These are phyloP conservation scores for Lachancea lanzarotensis DNA, from an alignment of 805 yeast genomes.

Conservation along the genomic window DNA sequence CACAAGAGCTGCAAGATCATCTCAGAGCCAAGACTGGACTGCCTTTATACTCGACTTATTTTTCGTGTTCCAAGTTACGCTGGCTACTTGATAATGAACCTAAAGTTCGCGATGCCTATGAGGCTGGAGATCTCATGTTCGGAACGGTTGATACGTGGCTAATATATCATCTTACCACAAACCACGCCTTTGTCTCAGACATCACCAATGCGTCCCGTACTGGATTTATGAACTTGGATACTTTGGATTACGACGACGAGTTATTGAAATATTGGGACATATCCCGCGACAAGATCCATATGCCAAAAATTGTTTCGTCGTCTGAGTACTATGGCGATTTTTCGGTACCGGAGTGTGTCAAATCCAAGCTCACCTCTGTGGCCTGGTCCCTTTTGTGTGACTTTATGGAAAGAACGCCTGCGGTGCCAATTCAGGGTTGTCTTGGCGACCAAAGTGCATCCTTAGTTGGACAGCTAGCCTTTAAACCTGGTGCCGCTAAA, in stretches of 20 bases:
- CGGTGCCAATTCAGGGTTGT: conserved; percentile 79
- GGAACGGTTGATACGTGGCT: conserved; percentile 96
- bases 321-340: conserved; percentile 75
- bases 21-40: conserved; percentile 69
- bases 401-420: conserved; percentile 43
- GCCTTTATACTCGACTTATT: conserved; percentile 77
- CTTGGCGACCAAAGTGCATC: conserved; percentile 94
- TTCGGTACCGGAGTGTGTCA: conserved; percentile 49
- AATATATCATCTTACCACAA: conserved; percentile 71
- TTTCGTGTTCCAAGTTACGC: conserved; percentile 80
- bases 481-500: conserved; percentile 78
- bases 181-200: conserved; percentile 69
- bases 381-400: conserved; percentile 49
- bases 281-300: conserved; percentile 53
- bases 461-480: conserved; percentile 85
- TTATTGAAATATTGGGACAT: conserved; percentile 75
- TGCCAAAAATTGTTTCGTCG: conserved; percentile 75
- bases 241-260: conserved; percentile 67
- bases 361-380: conserved; percentile 44
- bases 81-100: conserved; percentile 84
- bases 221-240: conserved; percentile 76
- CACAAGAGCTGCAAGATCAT: conserved; percentile 48
- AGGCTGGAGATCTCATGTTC: conserved; percentile 73
- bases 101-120: conserved; percentile 58
- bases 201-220: conserved; percentile 90